Evolutionary conservation across 2,329 filamentous ascomycete species (phyloP), one percentile per base, ranked within the genome.

Genomic region (Arthrobotrys iridis): DNA sequence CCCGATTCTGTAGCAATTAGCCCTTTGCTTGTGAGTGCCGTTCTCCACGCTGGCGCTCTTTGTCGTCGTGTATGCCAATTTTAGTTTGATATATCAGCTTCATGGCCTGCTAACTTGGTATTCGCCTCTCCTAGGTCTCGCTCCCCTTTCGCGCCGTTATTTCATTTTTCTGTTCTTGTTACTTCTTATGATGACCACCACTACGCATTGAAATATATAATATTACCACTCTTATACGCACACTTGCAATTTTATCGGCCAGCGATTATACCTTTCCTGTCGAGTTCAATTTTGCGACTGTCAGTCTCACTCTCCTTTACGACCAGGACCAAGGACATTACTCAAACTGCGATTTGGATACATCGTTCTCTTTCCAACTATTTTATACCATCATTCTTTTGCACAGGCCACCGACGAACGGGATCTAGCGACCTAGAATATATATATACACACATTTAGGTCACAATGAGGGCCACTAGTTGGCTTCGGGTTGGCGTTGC

Each of bases 141-240:
- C 30, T 55, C 50, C 35, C 30, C 50, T 37, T 55, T 55, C 50
- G 50, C 50, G 50, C 50, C 50, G 50, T 40, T 40, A 40, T 20
- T 46, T 43, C 40, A 30, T 26, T 55, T 65, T 24, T 4, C 20
- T 40, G n/a, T 52, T 45, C 5, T 46, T 52, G 30, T 37, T n/a
- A n/a, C n/a, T n/a, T n/a, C n/a, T n/a, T n/a, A n/a, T n/a, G n/a
- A n/a, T 75, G 30, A 68, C 50, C 57, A 68, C 62, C 58, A 59
- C 15, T 20, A 55, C 48, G 48, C 37, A 46, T 37, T 68, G 63
- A 67, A 63, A 74, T 67, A 74, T 67, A 75, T 75, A 75, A n/a
- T n/a, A n/a, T n/a, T n/a, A n/a, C n/a, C n/a, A n/a, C 41, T 41
- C 50, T 57, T 58, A 57, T 33, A 52, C 35, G 26, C 37, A 10